Conservation (phyloP, 495 filamentous ascomycete genomes). For the Penicillium diatomitis region DNA sequence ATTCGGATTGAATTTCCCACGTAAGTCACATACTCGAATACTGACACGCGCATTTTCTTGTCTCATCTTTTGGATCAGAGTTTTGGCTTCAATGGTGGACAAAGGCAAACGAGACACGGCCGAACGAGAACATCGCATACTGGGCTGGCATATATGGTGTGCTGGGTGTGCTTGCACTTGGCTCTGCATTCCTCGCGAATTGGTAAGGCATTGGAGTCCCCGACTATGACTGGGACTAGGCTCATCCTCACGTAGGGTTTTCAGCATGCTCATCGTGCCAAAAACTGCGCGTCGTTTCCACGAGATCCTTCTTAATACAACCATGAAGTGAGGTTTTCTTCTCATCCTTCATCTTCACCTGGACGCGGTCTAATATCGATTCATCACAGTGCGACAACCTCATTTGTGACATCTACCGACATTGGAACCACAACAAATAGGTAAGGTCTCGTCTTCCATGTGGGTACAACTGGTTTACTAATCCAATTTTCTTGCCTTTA, state of each 20-base stretch:
- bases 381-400: not conserved
- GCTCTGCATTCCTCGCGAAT: slow-evolving; percentile 5
- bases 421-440: slow-evolving; percentile 17
- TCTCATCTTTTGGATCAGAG: slow-evolving; percentile 1
- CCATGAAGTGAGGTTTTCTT: slow-evolving; percentile 8
- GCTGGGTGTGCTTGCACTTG: slow-evolving; percentile 10
- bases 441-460: not conserved
- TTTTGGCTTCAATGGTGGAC: slow-evolving; percentile 31
- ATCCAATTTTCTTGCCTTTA: no score
- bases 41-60: no score
- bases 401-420: slow-evolving; percentile 3
- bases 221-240: not conserved
- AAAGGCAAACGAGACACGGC: slow-evolving; percentile 10
- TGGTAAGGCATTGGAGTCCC: slow-evolving; percentile 3
- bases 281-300: slow-evolving; percentile 14
- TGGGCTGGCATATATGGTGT: slow-evolving; percentile 14
- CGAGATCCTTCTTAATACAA: slow-evolving; percentile 13
- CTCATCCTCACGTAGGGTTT: slow-evolving; percentile 6
- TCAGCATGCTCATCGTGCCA: slow-evolving; percentile 14
- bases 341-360: no score
- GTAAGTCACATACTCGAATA: no score
- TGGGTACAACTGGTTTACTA: not conserved
- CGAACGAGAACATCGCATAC: slow-evolving; percentile 25
- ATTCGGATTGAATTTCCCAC: no score
- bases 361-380: not conserved